Conservation (phyloP, 1,284 basidiomycete species). For the Ustilago sp. region DNA sequence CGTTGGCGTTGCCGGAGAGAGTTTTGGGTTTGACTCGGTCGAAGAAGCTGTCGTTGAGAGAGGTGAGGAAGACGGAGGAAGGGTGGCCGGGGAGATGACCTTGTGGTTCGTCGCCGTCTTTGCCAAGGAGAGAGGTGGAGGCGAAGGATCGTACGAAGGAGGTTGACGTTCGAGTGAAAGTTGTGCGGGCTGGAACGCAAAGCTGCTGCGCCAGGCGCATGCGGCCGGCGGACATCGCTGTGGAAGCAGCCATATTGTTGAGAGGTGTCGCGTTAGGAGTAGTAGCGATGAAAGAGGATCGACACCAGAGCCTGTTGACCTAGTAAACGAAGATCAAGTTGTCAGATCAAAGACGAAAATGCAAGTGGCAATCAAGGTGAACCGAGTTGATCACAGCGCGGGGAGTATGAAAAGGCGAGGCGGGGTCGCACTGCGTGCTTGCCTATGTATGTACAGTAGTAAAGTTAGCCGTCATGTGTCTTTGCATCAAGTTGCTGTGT, state of each 20-base stretch:
- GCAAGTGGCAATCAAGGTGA: not conserved
- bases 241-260: constrained; percentile 16
- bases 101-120: constrained; percentile 47
- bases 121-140: constrained; percentile 15
- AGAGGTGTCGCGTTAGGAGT: not conserved
- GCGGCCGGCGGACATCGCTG: constrained; percentile 8
- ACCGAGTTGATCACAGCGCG: not conserved
- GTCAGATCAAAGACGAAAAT: not conserved
- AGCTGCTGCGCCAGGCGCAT: constrained; percentile 19
- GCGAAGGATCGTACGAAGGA: constrained; percentile 18
- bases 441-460: too few relatives aligned
- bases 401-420: not conserved
- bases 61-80: constrained; percentile 55
- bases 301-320: not conserved
- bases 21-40: constrained; percentile 51
- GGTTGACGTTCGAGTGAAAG: not conserved
- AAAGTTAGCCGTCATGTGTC: too few relatives aligned
- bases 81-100: constrained; percentile 61
- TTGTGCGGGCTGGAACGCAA: not conserved
- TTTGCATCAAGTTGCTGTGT: not conserved
- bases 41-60: constrained; percentile 60
- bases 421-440: too few relatives aligned
- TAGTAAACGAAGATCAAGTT: not conserved
- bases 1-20: constrained; percentile 40
- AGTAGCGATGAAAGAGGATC: not conserved